A percentile compares a stretch with the other conserved stretches of the same genome.
These are phyloP conservation scores for Salix udensis DNA, from an alignment of 345 rosid genomes.

Conservation along the genomic window DNA sequence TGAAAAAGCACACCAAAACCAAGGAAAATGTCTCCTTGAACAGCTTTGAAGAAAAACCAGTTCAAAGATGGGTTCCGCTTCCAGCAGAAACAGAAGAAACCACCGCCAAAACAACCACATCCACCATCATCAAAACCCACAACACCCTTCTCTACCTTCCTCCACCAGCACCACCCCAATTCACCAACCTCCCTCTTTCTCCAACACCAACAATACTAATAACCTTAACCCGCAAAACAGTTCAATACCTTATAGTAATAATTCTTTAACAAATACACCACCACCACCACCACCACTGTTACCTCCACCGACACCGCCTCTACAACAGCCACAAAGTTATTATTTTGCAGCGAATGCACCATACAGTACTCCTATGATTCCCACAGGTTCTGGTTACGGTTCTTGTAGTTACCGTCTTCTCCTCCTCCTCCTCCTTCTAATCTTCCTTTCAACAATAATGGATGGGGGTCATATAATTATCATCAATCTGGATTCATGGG, in stretches of 20 bases:
- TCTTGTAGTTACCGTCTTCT: background rate
- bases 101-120: background rate
- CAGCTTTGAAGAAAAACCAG: background rate
- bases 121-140: slow-evolving; percentile 1
- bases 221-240: background rate
- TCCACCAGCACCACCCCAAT: background rate
- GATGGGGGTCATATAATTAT: background rate
- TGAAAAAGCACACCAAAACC: background rate
- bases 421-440: slow-evolving; percentile 4
- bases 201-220: background rate
- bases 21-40: background rate
- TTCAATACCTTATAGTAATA: background rate
- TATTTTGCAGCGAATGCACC: background rate
- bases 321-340: background rate
- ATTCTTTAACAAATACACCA: background rate
- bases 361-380: background rate
- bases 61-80: slow-evolving; percentile 1
- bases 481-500: slow-evolving; percentile 3
- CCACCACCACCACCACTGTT: background rate
- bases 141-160: background rate
- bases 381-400: background rate
- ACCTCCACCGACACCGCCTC: background rate
- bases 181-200: background rate
- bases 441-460: background rate
- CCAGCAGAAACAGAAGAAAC: background rate